Percentiles rank a stretch among this genome's conserved stretches.
Evolutionary conservation across 305 asterid genomes (phyloP).

Genomic region (Fraxinus ornus): DNA sequence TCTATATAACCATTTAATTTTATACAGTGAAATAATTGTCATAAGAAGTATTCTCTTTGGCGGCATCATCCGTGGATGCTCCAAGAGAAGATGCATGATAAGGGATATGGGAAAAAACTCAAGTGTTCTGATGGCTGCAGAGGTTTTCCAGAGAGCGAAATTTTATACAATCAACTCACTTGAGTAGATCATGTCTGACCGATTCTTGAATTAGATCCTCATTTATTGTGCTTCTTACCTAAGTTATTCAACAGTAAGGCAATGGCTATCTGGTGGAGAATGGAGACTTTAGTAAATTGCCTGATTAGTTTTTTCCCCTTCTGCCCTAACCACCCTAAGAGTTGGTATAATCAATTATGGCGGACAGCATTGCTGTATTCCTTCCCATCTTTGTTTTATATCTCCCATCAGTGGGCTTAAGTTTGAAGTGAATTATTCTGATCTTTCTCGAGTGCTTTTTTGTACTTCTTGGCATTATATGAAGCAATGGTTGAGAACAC

Average conservation of each 20-base stretch:
- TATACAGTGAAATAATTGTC: constrained; percentile 1
- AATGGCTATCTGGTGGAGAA: constrained; percentile 1
- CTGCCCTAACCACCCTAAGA: constrained; percentile 7
- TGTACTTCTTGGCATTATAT: constrained; percentile 12
- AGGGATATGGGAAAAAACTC: neutral
- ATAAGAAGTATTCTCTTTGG: constrained; percentile 9
- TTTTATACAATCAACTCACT: neutral
- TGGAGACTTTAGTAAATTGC: constrained; percentile 20
- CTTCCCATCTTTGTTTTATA: neutral
- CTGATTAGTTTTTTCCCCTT: constrained; percentile 10
- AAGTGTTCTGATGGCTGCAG: constrained; percentile 20
- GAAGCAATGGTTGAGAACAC: constrained; percentile 25
- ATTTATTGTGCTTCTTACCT: neutral
- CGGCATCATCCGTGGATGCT: constrained; percentile 15
- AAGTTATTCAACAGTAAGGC: neutral
- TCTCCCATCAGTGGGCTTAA: constrained; percentile 15
- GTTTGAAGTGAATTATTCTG: constrained; percentile 23
- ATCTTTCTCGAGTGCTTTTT: constrained; percentile 16
- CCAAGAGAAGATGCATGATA: neutral
- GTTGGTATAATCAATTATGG: constrained; percentile 10
- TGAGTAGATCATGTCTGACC: neutral
- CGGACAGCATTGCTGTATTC: constrained; percentile 21
- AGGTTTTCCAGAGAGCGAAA: neutral
- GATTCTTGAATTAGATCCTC: neutral
- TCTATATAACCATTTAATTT: constrained; percentile 9